Base-by-base conservation (phyloP, 2,329 filamentous ascomycete genomes). In the Elsinoe arachidis region DNA sequence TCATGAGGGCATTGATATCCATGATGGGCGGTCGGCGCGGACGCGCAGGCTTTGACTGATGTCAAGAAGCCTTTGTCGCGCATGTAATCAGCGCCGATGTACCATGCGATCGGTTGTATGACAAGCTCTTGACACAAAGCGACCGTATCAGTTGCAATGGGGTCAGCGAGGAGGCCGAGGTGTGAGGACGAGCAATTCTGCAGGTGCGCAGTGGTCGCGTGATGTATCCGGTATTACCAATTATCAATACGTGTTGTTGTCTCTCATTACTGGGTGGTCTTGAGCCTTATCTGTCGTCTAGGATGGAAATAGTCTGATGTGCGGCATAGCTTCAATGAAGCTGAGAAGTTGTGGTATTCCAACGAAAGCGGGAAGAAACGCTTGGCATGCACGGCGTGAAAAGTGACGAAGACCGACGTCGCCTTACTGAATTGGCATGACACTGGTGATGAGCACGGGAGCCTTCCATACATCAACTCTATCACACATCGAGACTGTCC, bases 1-100 rank as follows among this genome's bases (percentile, higher is more conserved):
- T 62, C 61, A 70, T 65, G 23, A 63, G 58, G 11, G 59, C 59
- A 6, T 43, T 53, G 56, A 70, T 62, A 60, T 70, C 66, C 68
- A 70, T 70, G 21, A 52, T 59, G 58, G 19, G 44, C 46, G 55
- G 23, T 9, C 6, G 34, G 49, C 49, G 49, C 34, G 38, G 49
- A 34, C 49, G 49, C 49, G 49, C 49, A 39, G 49, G 49, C 49
- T 34, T 26, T 53, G 49, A 39, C 35, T 11, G 21, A 35, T n/a
- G 49, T 35, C 49, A 53, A 53, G 35, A 23, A 38, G 34, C 49
- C 49, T 53, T 38, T 53, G 49, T 53, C 49, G 35, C 49, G 49
- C 49, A 39, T 19, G 26, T 19, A 38, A 21, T n/a, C 12, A 34
- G 34, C 15, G 3, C 21, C 19, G 11, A 11, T 38, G 38, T 53